phyloP scores from a whole-genome alignment of 257 asterid genomes.

The Ehretia macrophylla region DNA sequence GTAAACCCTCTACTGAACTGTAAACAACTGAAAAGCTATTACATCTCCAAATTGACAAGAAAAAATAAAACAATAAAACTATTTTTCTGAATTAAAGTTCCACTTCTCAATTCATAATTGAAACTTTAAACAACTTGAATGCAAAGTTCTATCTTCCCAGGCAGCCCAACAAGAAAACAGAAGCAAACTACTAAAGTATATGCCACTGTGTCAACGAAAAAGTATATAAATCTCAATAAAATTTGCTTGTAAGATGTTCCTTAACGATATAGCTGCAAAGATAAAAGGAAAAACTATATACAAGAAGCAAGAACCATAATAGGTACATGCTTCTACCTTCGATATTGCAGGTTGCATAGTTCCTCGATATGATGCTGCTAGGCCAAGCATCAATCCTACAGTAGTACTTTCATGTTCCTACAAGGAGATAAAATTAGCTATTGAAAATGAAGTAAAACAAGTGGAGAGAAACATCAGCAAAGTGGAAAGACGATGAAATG shows the following conservation, averaged over 20 bases:
- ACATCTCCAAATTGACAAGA: no score
- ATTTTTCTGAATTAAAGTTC: no score
- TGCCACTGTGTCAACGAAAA: no score
- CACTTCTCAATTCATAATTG: no score
- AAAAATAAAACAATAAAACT: no score
- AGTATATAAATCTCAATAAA: no score
- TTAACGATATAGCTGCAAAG: not conserved
- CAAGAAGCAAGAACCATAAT: conserved; percentile 17
- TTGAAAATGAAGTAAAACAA: not conserved
- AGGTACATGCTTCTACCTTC: conserved; percentile 51
- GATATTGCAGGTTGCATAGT: conserved; percentile 97
- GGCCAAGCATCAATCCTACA: conserved; percentile 96
- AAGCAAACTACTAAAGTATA: no score
- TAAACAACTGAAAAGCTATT: no score
- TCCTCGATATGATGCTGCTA: conserved; percentile 95
- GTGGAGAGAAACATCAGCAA: not conserved
- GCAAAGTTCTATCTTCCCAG: no score
- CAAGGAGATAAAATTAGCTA: conserved; percentile 3
- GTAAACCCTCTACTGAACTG: no score
- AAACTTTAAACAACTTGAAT: no score
- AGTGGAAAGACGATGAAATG: not conserved
- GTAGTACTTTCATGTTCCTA: conserved; percentile 97
- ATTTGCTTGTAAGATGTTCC: not conserved
- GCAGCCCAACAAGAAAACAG: no score
- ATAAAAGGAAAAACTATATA: not conserved